Evolutionary conservation across 148 eudicot species (phyloP).

Genomic region (Diospyros kaki): DNA sequence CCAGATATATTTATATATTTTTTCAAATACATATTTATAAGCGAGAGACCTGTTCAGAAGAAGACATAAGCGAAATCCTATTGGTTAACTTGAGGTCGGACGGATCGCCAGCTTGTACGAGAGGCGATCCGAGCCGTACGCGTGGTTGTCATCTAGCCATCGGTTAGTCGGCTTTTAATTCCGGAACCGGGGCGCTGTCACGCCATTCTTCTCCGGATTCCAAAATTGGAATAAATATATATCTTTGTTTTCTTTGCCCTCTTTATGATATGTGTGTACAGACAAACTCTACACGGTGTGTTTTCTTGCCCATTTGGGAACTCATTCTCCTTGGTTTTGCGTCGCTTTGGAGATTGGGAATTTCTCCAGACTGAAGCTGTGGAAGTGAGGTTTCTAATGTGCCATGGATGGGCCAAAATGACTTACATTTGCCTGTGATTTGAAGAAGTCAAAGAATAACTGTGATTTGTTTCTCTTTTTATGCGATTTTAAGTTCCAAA

Average conservation of each 20-base stretch:
- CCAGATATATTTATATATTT: neutral
- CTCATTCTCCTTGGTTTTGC: neutral
- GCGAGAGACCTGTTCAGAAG: neutral
- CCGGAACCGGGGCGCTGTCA: too few species aligned
- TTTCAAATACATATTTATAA: slow-evolving; percentile 18
- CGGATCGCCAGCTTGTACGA: slow-evolving; percentile 33
- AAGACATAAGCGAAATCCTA: slow-evolving; percentile 2
- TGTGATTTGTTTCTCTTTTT: neutral
- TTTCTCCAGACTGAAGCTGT: neutral
- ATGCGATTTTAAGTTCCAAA: neutral
- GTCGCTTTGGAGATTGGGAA: neutral
- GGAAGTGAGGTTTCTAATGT: slow-evolving; percentile 21
- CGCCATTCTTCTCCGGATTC: too few species aligned
- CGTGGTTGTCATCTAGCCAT: slow-evolving; percentile 22
- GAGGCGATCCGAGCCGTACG: slow-evolving; percentile 24
- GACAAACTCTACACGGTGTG: too few species aligned
- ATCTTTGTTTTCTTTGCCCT: too few species aligned
- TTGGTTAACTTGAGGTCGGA: slow-evolving; percentile 22
- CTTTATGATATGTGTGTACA: too few species aligned
- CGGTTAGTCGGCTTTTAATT: too few species aligned
- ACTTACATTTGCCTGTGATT: slow-evolving; percentile 1
- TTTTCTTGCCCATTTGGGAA: too few species aligned
- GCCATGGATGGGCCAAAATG: slow-evolving; percentile 18
- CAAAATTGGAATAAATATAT: too few species aligned
- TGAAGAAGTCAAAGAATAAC: neutral